Conservation (phyloP, 1,284 basidiomycete species). For the Wolfiporia cocos region DNA sequence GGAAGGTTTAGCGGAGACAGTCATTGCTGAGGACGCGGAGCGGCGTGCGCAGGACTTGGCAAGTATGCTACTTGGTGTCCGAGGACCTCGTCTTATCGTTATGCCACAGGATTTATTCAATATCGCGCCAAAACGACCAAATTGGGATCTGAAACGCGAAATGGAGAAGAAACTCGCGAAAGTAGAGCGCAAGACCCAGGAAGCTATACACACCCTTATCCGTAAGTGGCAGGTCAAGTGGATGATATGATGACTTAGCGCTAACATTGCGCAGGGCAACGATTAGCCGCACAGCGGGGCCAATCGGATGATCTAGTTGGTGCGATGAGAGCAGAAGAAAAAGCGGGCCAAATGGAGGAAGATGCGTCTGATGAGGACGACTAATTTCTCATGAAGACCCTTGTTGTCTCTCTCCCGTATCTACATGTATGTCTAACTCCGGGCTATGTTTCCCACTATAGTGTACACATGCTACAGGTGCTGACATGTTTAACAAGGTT, state of each 20-base stretch:
- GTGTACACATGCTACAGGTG: too few relatives aligned
- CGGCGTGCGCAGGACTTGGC: conserved; percentile 85
- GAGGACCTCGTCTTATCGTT: background rate
- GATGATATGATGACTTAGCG: conserved; percentile 1
- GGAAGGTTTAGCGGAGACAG: conserved; percentile 77
- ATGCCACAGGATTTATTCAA: conserved; percentile 82
- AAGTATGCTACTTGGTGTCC: conserved; percentile 26
- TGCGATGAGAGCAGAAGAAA: conserved; percentile 70
- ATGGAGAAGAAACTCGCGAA: conserved; percentile 86
- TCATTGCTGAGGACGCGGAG: conserved; percentile 83
- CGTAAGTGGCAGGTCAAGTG: too few relatives aligned
- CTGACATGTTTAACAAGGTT: too few relatives aligned
- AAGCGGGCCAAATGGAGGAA: conserved; percentile 21
- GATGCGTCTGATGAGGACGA: conserved; percentile 37
- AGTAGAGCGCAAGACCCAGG: conserved; percentile 87
- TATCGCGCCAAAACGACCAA: conserved; percentile 92
- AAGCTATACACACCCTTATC: conserved; percentile 89
- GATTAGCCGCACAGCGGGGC: conserved; percentile 71
- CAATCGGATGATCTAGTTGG: conserved; percentile 70
- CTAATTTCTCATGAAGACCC: too few relatives aligned
- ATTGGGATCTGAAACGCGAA: conserved; percentile 97
- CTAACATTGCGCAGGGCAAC: conserved; percentile 47
- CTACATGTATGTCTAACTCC: too few relatives aligned
- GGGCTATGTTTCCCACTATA: too few relatives aligned
- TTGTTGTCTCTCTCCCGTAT: too few relatives aligned